Conservation (phyloP, 2,329 filamentous ascomycete genomes). For the Ophiocordyceps camponoti-floridani region DNA sequence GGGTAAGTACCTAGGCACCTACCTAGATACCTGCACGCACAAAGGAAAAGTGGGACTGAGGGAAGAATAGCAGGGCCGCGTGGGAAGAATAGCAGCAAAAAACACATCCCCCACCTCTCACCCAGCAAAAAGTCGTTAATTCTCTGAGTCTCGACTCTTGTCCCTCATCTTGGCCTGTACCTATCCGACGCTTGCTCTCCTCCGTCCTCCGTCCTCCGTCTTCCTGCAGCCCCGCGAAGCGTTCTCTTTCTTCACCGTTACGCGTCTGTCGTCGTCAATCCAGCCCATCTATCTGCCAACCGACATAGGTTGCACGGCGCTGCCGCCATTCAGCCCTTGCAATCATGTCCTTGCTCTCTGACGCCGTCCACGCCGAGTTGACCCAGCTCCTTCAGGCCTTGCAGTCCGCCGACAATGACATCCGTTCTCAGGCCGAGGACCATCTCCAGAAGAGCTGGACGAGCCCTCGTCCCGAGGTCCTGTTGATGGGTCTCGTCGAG, state of each 20-base stretch:
- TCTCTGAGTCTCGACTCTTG: background rate
- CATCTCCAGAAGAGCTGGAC: slow-evolving; percentile 87
- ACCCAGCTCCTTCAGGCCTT: slow-evolving; percentile 74
- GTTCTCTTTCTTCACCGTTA: background rate
- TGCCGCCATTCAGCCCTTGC: slow-evolving; percentile 8
- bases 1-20: too few relatives aligned
- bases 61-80: too few relatives aligned
- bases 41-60: background rate
- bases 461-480: slow-evolving; percentile 57
- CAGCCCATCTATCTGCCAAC: slow-evolving; percentile 1
- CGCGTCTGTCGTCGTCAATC: background rate
- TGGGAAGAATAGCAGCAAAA: background rate
- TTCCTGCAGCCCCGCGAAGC: too few relatives aligned
- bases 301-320: slow-evolving; percentile 7
- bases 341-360: slow-evolving; percentile 62
- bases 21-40: background rate
- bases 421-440: slow-evolving; percentile 75
- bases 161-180: background rate
- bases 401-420: slow-evolving; percentile 73
- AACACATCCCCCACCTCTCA: slow-evolving; percentile 1
- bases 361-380: slow-evolving; percentile 72
- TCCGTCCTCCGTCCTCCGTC: background rate
- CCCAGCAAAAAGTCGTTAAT: slow-evolving; percentile 5
- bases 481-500: slow-evolving; percentile 87
- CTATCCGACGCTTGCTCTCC: background rate